Conservation (phyloP, 2,329 filamentous ascomycete genomes). For the Endothia cerciana region DNA sequence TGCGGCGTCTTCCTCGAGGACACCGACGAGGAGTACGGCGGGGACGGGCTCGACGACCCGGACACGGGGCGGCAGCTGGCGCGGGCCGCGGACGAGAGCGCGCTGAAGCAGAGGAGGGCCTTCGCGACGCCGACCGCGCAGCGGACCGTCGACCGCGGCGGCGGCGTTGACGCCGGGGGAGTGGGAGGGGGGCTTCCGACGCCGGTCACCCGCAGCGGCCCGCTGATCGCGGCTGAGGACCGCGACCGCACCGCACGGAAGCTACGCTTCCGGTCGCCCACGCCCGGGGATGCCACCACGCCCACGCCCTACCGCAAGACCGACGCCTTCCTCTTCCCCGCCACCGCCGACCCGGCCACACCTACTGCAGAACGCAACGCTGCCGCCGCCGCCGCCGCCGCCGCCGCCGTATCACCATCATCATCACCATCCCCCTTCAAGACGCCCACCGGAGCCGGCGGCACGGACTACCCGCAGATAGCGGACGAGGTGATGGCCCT, state of each 20-base stretch:
- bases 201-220: constrained; percentile 33
- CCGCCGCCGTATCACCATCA: too few species aligned
- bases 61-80: constrained; percentile 46
- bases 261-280: constrained; percentile 9
- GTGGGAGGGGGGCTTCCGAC: constrained; percentile 36
- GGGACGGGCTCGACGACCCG: constrained; percentile 41
- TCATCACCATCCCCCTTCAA: background rate
- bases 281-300: constrained; percentile 12
- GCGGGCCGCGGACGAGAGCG: constrained; percentile 42
- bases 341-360: background rate
- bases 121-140: constrained; percentile 36
- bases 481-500: constrained; percentile 54
- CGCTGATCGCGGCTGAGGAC: constrained; percentile 27
- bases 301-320: constrained; percentile 27
- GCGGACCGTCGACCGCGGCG: constrained; percentile 30
- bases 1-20: constrained; percentile 33
- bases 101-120: constrained; percentile 21
- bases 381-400: background rate
- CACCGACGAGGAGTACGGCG: constrained; percentile 33
- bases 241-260: constrained; percentile 23
- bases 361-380: background rate
- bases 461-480: constrained; percentile 40
- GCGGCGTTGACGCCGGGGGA: too few species aligned
- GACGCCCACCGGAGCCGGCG: constrained; percentile 20
- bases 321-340: constrained; percentile 14